Evolutionary conservation across 768 basidiomycete species (phyloP).

Genomic region (Phylloporus rhodoxanthus): DNA sequence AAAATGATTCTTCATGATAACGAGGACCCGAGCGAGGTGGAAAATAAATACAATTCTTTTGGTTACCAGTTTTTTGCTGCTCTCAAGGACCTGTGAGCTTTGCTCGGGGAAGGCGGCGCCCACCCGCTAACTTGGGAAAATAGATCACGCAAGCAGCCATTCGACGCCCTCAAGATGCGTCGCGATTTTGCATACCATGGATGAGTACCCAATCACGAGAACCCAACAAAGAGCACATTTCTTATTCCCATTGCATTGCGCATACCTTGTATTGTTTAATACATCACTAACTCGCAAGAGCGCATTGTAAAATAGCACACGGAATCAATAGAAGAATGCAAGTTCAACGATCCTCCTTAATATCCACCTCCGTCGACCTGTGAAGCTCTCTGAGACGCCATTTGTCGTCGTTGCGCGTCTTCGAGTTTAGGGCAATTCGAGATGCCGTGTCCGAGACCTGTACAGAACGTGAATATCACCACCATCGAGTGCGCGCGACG

Average conservation of each 20-base stretch:
- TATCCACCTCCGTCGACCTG: conserved; percentile 55
- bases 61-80: conserved; percentile 18
- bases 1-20: conserved; percentile 12
- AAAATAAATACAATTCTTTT: conserved; percentile 18
- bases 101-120: neutral
- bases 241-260: neutral
- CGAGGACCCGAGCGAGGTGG: conserved; percentile 10
- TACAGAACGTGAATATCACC: neutral
- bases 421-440: conserved; percentile 96
- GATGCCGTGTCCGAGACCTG: conserved; percentile 89
- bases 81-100: conserved; percentile 15
- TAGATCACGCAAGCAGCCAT: conserved; percentile 6
- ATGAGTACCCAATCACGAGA: conserved; percentile 3
- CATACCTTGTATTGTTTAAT: conserved; percentile 10
- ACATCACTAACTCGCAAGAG: neutral
- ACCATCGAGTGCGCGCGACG: conserved; percentile 2
- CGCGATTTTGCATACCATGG: conserved; percentile 31
- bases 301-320: conserved; percentile 8
- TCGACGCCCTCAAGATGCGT: conserved; percentile 25
- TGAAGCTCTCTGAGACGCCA: conserved; percentile 75
- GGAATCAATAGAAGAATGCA: neutral
- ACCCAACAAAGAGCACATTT: neutral
- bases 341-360: neutral
- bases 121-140: neutral
- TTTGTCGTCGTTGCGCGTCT: conserved; percentile 83